phyloP scores from a whole-genome alignment of 345 rosid genomes.

The Populus pruinosa region DNA sequence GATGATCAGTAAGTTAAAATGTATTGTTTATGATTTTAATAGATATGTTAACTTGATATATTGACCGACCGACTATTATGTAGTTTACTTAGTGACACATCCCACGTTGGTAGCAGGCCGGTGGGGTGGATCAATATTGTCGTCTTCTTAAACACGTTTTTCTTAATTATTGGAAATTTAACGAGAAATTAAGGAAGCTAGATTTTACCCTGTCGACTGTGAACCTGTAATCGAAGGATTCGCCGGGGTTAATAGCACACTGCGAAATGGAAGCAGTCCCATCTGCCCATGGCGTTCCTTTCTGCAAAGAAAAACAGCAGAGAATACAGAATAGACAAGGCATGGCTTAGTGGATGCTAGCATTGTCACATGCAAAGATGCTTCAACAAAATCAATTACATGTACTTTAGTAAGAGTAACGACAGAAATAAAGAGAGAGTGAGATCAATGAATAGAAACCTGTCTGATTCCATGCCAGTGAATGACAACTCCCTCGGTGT shows the following conservation, averaged over 20 bases:
- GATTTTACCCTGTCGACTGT: conserved; percentile 54
- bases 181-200: background rate
- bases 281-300: conserved; percentile 87
- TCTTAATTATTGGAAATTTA: no score
- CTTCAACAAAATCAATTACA: background rate
- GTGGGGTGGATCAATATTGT: no score
- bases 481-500: conserved; percentile 76
- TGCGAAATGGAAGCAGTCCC: conserved; percentile 82
- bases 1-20: no score
- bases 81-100: no score
- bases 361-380: background rate
- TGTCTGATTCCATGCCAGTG: conserved; percentile 98
- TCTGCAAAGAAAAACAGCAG: conserved; percentile 20
- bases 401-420: background rate
- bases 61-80: no score
- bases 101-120: no score
- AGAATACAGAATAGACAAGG: background rate
- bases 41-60: no score
- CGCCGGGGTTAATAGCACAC: conserved; percentile 73
- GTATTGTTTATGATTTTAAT: no score
- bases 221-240: conserved; percentile 71
- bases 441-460: conserved; percentile 14
- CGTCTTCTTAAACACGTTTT: no score
- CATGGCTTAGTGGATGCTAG: no score
- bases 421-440: background rate